Evolutionary conservation across 2,329 filamentous ascomycete genomes (phyloP).

Genomic region (Hypoxylon rubiginosum): DNA sequence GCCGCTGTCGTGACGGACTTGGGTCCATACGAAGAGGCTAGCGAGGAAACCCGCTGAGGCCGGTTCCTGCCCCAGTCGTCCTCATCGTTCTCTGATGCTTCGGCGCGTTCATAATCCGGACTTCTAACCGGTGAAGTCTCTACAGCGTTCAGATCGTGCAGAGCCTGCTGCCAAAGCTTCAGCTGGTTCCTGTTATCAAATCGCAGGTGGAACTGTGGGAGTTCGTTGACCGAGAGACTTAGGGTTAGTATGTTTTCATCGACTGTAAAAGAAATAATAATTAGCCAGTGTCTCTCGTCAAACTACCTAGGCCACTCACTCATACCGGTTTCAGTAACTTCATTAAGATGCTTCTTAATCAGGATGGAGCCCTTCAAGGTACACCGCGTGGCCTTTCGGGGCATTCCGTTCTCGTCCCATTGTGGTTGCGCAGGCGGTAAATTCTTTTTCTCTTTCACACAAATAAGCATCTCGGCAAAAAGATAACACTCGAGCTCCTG

Average conservation of each 20-base stretch:
- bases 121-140: constrained; percentile 74
- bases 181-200: constrained; percentile 88
- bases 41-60: constrained; percentile 81
- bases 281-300: constrained; percentile 49
- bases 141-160: constrained; percentile 84
- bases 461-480: constrained; percentile 99
- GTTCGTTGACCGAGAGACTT: constrained; percentile 89
- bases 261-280: constrained; percentile 52
- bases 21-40: constrained; percentile 82
- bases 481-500: constrained; percentile 97
- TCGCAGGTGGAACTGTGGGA: constrained; percentile 93
- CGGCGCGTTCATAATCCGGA: constrained; percentile 82
- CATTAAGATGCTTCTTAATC: constrained; percentile 97
- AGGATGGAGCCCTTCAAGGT: constrained; percentile 97
- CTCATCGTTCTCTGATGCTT: constrained; percentile 86
- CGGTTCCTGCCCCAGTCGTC: constrained; percentile 82
- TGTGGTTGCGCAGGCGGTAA: constrained; percentile 68
- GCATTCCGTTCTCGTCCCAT: constrained; percentile 73
- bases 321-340: constrained; percentile 78
- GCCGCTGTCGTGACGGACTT: constrained; percentile 89
- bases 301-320: constrained; percentile 53
- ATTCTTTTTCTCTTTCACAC: constrained; percentile 95
- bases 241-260: constrained; percentile 91
- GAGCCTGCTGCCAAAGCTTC: constrained; percentile 89
- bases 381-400: constrained; percentile 78